Evolutionary conservation across 352 stramenopile genomes (phyloP).

Genomic region (Peronospora farinosa): DNA sequence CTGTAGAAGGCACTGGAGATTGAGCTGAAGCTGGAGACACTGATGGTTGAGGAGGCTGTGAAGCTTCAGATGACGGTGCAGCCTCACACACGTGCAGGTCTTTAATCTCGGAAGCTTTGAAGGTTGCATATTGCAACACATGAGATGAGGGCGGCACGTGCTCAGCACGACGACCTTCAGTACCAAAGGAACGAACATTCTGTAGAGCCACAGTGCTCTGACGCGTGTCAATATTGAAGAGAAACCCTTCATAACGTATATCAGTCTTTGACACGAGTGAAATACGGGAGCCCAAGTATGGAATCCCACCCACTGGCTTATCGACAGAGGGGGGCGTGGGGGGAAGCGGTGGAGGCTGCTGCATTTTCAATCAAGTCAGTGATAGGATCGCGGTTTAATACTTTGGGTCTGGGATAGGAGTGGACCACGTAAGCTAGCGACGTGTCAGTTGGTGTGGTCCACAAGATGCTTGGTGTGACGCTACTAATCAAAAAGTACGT

Average conservation of each 20-base stretch:
- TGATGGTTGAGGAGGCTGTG: conserved; percentile 11
- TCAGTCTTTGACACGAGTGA: conserved; percentile 85
- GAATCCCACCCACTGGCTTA: conserved; percentile 47
- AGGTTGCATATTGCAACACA: conserved; percentile 72
- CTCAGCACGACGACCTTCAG: conserved; percentile 62
- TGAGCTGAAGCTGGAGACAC: conserved; percentile 9
- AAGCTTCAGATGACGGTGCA: conserved; percentile 28
- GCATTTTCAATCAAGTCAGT: too few relatives aligned
- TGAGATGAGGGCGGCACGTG: conserved; percentile 71
- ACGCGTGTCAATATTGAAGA: conserved; percentile 83
- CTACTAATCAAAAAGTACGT: too few relatives aligned
- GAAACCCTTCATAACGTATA: conserved; percentile 79
- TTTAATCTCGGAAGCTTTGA: conserved; percentile 83
- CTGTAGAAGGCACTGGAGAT: conserved; percentile 20
- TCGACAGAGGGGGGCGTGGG: conserved; percentile 18
- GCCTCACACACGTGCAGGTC: conserved; percentile 81
- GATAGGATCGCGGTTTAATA: too few relatives aligned
- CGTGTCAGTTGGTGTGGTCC: too few relatives aligned
- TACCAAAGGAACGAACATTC: conserved; percentile 79
- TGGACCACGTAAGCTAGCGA: neutral
- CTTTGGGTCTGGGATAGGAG: too few relatives aligned
- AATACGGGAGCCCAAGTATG: conserved; percentile 79
- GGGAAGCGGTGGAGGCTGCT: conserved; percentile 27
- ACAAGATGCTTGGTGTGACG: too few relatives aligned
- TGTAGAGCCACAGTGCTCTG: conserved; percentile 80